Evolutionary conservation across 176 grass and related monocot genomes (phyloP), one percentile per base, ranked within the genome.

Genomic region (Cenchrus americanus): DNA sequence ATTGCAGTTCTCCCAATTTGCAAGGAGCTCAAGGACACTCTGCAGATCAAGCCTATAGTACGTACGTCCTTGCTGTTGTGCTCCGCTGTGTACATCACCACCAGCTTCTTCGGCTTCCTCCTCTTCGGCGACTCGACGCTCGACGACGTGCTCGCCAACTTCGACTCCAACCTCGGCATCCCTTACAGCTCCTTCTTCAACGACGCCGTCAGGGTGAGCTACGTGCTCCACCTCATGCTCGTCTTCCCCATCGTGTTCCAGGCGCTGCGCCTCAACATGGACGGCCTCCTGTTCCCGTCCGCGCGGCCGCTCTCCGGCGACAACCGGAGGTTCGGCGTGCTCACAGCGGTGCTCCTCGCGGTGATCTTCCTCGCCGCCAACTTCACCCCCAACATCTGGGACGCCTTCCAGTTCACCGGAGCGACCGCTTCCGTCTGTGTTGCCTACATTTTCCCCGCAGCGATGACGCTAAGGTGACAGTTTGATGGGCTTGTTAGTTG

Each of bases 231-330:
- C 78, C 93, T 98, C 49, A 95, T 98, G 96, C 91, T 98, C 21
- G 96, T 98, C 54, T 98, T 95, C 80, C 96, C 93, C 80, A 92
- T 98, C 82, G 91, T 98, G 26, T 98, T 98, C 82, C 92, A 93
- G 14, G 93, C 93, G 11, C 71, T 98, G 82, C 91, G 96, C 50
- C 80, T 98, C 51, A 98, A 98, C 88, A 86, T 93, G 85, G 96
- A 98, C 23, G 91, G 93, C 1, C 89, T 98, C 3, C 77, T 95
- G 62, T 98, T 95, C 73, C 96, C 91, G 26, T 91, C 89, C 19
- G 89, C 89, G 11, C 77, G 82, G 8, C 82, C 90, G 21, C 75
- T 95, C 60, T 73, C 84, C 48, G 60, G 55, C 9, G 85, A 92
- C 79, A 87, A 92, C 73, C 54, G 44, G 41, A 94, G 96, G 73